Evolutionary conservation across 352 stramenopile species (phyloP).

Genomic region (Phytopythium kandeliae): DNA sequence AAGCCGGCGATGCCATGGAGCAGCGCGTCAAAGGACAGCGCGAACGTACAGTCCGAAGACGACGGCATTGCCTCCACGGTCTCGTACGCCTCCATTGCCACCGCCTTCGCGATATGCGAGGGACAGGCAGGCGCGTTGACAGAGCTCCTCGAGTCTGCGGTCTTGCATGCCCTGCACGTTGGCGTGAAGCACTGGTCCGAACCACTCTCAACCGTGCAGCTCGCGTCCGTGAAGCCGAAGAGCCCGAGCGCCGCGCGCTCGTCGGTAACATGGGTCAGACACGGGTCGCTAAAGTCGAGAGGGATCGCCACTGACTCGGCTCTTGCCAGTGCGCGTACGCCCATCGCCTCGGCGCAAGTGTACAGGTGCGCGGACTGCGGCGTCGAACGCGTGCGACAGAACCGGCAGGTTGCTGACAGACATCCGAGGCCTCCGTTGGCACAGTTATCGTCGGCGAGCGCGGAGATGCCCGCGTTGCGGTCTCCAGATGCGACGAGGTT

Average conservation of each 20-base stretch:
- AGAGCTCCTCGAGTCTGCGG: not conserved
- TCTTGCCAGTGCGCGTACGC: not conserved
- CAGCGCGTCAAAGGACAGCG: not conserved
- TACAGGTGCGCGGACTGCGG: conserved; percentile 9
- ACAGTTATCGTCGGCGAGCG: not conserved
- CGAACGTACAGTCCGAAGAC: conserved; percentile 3
- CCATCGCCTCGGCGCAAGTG: conserved; percentile 4
- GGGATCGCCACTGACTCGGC: not conserved
- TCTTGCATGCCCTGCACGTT: not conserved
- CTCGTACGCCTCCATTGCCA: not conserved
- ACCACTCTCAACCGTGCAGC: not conserved
- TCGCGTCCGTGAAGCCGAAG: conserved; percentile 2
- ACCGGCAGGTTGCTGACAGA: conserved; percentile 2
- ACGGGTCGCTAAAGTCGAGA: not conserved
- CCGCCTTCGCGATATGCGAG: not conserved
- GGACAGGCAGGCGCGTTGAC: not conserved
- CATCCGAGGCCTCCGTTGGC: not conserved
- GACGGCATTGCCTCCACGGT: not conserved
- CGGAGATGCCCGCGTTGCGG: not conserved
- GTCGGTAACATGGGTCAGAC: not conserved
- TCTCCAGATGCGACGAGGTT: conserved; percentile 2
- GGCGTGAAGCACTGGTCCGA: not conserved
- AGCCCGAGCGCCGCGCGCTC: not conserved
- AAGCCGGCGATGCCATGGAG: not conserved
- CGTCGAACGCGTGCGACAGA: conserved; percentile 7